These are phyloP conservation scores for Lasiodiplodia citricola DNA, from an alignment of 2,329 filamentous ascomycete genomes.

Conservation along the genomic window DNA sequence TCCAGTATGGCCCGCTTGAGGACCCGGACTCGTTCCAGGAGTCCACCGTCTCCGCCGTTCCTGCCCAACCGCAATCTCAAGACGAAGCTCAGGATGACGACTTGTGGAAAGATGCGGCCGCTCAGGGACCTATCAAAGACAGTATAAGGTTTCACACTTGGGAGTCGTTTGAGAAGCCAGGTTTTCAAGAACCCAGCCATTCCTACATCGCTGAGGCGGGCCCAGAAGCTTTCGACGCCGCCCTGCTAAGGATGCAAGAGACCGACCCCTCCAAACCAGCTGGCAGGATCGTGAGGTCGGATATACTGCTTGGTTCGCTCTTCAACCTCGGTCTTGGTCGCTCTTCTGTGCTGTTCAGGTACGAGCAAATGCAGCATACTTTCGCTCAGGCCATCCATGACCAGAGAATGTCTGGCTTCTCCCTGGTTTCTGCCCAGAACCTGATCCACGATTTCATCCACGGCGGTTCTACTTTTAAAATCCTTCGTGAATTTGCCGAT, in stretches of 20 bases:
- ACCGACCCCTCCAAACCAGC: constrained; percentile 48
- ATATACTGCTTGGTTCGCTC: constrained; percentile 57
- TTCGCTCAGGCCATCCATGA: constrained; percentile 58
- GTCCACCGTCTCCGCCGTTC: constrained; percentile 37
- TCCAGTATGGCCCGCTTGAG: constrained; percentile 46
- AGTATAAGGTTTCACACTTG: constrained; percentile 64
- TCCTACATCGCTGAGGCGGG: constrained; percentile 73
- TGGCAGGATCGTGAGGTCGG: constrained; percentile 44
- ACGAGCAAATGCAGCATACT: constrained; percentile 56
- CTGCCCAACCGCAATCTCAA: constrained; percentile 25
- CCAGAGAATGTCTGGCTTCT: constrained; percentile 58
- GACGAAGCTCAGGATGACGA: constrained; percentile 41
- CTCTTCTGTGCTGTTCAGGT: constrained; percentile 73
- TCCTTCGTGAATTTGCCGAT: constrained; percentile 44
- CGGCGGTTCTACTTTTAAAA: constrained; percentile 44
- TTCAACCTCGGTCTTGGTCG: constrained; percentile 72
- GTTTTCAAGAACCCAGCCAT: constrained; percentile 49
- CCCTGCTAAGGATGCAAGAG: constrained; percentile 42
- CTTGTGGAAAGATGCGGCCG: constrained; percentile 46
- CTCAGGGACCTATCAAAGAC: constrained; percentile 39
- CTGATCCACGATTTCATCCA: constrained; percentile 54
- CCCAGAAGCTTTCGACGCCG: constrained; percentile 68
- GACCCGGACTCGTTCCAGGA: constrained; percentile 42
- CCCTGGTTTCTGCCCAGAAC: constrained; percentile 56
- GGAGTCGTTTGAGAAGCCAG: constrained; percentile 64